Evolutionary conservation across 495 filamentous ascomycete genomes (phyloP).

Genomic region (Tuber umbilicatum): DNA sequence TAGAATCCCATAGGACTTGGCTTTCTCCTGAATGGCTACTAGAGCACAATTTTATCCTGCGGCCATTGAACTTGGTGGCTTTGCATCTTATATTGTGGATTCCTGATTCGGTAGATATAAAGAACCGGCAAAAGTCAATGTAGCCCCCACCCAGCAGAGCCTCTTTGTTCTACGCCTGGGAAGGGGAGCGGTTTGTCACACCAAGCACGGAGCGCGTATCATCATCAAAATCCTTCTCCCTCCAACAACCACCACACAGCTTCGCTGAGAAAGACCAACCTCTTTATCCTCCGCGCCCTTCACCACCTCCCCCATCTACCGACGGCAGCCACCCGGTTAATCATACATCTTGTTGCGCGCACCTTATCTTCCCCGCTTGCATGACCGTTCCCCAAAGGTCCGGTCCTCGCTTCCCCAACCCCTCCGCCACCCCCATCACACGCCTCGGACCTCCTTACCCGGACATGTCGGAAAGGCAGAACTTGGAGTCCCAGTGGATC

Average conservation of each 20-base stretch:
- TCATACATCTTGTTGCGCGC: neutral
- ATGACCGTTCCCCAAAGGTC: constrained; percentile 35
- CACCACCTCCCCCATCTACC: constrained; percentile 24
- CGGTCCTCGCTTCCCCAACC: constrained; percentile 11
- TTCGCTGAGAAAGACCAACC: constrained; percentile 17
- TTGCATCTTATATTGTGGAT: neutral
- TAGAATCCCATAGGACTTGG: neutral
- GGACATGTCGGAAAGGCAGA: constrained; percentile 18
- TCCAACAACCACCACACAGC: neutral
- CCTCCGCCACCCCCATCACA: constrained; percentile 18
- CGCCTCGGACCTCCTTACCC: constrained; percentile 6
- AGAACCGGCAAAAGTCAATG: neutral
- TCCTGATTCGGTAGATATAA: neutral
- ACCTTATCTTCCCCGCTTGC: constrained; percentile 24
- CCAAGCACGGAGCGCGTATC: neutral
- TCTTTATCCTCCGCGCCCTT: constrained; percentile 42
- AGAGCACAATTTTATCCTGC: neutral
- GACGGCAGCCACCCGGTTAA: neutral
- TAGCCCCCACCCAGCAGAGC: neutral
- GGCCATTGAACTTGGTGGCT: neutral
- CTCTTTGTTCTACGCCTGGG: neutral
- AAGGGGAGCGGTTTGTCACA: neutral
- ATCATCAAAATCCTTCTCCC: constrained; percentile 1
- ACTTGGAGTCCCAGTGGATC: constrained; percentile 63
- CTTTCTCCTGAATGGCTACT: neutral